Conservation (phyloP, 2,329 filamentous ascomycete genomes). For the Aspergillus eucalypticola region DNA sequence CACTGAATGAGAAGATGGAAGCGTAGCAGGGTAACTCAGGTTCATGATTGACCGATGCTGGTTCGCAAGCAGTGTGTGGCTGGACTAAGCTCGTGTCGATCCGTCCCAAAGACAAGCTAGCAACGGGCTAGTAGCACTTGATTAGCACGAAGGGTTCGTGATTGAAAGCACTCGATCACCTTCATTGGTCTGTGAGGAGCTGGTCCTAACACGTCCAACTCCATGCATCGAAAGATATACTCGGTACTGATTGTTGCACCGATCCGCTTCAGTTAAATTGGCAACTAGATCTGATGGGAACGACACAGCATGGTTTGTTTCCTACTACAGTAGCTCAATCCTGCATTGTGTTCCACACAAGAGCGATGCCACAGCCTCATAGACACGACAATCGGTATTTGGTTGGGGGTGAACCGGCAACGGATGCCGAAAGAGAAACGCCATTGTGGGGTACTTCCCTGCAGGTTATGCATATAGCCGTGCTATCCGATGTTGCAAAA, state of each 20-base stretch:
- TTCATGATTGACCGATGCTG: no score
- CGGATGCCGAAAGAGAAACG: constrained; percentile 5
- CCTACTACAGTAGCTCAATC: neutral
- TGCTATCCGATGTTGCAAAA: neutral
- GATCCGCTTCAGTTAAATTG: neutral
- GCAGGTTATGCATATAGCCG: neutral
- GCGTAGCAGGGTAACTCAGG: no score
- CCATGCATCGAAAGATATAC: neutral
- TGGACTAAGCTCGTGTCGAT: no score
- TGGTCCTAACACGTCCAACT: neutral
- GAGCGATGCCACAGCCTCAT: neutral
- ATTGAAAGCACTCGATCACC: neutral
- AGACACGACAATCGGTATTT: neutral
- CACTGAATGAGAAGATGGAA: no score
- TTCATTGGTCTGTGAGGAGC: neutral
- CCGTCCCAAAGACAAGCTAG: neutral
- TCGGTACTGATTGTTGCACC: neutral
- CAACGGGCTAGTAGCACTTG: neutral
- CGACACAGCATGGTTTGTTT: neutral
- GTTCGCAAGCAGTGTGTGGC: no score
- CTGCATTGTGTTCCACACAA: neutral
- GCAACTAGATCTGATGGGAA: neutral
- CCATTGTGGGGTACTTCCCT: neutral
- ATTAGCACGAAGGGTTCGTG: neutral
- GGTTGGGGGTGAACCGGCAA: neutral